These are phyloP conservation scores for Backusella tuberculispora DNA, from an alignment of 192 early-diverging fungal genomes.

Conservation along the genomic window DNA sequence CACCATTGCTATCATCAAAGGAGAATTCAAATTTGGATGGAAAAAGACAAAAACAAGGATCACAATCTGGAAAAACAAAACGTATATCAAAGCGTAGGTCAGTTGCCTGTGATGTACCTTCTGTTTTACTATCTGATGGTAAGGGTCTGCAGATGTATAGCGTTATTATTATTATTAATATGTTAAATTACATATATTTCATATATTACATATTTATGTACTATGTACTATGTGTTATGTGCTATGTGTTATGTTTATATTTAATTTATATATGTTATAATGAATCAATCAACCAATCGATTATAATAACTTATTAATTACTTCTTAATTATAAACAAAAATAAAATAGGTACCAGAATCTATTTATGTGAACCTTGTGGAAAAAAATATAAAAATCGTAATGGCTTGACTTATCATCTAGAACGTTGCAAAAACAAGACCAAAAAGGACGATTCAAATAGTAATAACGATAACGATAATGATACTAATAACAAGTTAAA, in stretches of 20 bases:
- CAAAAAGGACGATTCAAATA: conserved; percentile 36
- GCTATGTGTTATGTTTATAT: no score
- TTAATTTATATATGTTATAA: no score
- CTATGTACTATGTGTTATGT: no score
- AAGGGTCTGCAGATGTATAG: background rate
- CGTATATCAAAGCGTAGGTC: background rate
- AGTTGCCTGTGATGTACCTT: background rate
- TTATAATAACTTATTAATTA: background rate
- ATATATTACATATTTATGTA: background rate
- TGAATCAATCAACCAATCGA: background rate
- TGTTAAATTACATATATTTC: background rate
- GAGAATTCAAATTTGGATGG: background rate
- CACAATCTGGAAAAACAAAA: background rate
- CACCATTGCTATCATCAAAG: background rate
- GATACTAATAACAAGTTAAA: conserved; percentile 41
- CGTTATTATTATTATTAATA: background rate
- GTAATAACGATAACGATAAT: no score
- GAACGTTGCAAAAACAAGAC: conserved; percentile 28
- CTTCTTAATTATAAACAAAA: no score
- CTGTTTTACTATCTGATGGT: conserved; percentile 21
- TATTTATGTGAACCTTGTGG: conserved; percentile 62
- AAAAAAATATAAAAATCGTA: conserved; percentile 66
- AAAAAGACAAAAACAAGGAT: background rate
- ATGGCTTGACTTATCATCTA: conserved; percentile 61
- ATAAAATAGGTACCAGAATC: conserved; percentile 12